A percentile compares a stretch with the other conserved stretches of the same genome.
Evolutionary conservation across 1,284 basidiomycete genomes (phyloP).

Genomic region (Leccinum cinnamomeum): DNA sequence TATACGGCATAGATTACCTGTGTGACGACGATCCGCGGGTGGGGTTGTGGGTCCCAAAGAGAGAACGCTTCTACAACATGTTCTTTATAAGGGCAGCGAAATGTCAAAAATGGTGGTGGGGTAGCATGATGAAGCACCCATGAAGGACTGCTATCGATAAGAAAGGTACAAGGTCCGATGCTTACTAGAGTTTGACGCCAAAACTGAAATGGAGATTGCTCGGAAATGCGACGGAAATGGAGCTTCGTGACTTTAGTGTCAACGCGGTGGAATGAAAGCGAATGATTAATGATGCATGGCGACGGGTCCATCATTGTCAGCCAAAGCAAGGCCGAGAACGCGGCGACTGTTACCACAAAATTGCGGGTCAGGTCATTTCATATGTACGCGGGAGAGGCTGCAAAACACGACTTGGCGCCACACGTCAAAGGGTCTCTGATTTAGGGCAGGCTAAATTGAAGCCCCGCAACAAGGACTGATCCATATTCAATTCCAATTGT

Average conservation of each 20-base stretch:
- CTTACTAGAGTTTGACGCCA: conserved; percentile 15
- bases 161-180: conserved; percentile 29
- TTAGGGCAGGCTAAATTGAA: conserved; percentile 36
- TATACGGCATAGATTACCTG: conserved; percentile 33
- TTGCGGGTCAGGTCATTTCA: conserved; percentile 20
- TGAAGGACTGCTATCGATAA: conserved; percentile 33
- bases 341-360: conserved; percentile 3
- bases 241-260: conserved; percentile 17
- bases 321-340: conserved; percentile 15
- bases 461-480: conserved; percentile 1
- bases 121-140: conserved; percentile 16
- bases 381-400: background rate
- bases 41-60: conserved; percentile 37
- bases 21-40: conserved; percentile 32
- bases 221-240: conserved; percentile 33
- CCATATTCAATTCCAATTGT: conserved; percentile 20
- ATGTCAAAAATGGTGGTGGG: conserved; percentile 17
- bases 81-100: conserved; percentile 35
- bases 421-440: conserved; percentile 27
- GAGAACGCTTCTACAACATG: conserved; percentile 17
- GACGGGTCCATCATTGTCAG: conserved; percentile 8
- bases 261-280: conserved; percentile 13
- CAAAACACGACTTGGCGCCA: conserved; percentile 22
- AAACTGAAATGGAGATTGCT: conserved; percentile 23
- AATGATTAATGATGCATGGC: conserved; percentile 7